Conservation (phyloP, 768 basidiomycete species). For the Hemileccinum impolitum region DNA sequence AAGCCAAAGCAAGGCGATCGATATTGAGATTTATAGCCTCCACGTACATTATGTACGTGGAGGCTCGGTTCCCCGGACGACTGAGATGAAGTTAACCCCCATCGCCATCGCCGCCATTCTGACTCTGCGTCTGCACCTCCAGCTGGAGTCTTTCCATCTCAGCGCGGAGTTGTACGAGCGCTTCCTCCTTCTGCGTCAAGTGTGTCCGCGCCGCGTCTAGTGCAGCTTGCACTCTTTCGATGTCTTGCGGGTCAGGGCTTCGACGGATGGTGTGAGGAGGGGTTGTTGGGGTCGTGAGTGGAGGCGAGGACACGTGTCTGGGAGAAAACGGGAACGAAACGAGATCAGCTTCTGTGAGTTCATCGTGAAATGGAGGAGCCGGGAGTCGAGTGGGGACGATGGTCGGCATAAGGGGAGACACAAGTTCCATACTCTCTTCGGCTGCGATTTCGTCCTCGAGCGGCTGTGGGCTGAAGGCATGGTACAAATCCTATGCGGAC, state of each 20-base stretch:
- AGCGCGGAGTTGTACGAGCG: constrained; percentile 16
- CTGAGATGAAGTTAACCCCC: neutral
- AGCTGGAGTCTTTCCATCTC: constrained; percentile 22
- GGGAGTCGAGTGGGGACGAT: constrained; percentile 15
- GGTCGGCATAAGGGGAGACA: constrained; percentile 44
- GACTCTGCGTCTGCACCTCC: constrained; percentile 4
- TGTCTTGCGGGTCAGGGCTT: constrained; percentile 14
- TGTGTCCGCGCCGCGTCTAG: constrained; percentile 20
- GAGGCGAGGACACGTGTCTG: constrained; percentile 15
- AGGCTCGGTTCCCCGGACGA: too few relatives aligned
- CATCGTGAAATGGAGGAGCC: neutral
- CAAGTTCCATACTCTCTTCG: constrained; percentile 51
- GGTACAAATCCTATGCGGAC: constrained; percentile 4
- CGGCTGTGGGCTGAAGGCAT: constrained; percentile 14
- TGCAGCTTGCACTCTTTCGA: constrained; percentile 19
- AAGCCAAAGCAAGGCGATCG: neutral
- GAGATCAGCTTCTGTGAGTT: constrained; percentile 11
- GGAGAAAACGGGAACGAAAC: constrained; percentile 22
- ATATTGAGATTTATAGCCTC: neutral
- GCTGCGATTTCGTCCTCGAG: constrained; percentile 34
- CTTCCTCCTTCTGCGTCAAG: constrained; percentile 22
- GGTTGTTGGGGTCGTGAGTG: neutral
- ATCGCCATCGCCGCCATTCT: neutral
- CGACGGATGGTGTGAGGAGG: neutral
- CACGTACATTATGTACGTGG: too few relatives aligned